Evolutionary conservation across 2,329 filamentous ascomycete species (phyloP), one percentile per base, ranked within the genome.

Genomic region (Cladophialophora bantiana): DNA sequence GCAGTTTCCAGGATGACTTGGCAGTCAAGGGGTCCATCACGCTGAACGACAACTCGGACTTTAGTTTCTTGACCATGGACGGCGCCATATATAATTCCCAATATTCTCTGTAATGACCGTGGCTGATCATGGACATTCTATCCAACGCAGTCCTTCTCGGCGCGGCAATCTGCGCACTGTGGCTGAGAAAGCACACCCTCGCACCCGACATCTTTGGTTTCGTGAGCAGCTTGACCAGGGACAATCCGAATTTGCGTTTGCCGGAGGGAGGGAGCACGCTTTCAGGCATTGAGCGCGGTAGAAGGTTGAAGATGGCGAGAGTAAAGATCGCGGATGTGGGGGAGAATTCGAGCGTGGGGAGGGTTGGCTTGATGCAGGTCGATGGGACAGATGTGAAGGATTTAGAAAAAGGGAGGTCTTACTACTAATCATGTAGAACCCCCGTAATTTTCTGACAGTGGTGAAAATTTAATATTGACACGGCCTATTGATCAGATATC

Each of bases 31-130:
- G 58, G 12, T 59, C 57, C 35, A 52, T 56, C n/a, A 38, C n/a
- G 15, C 48, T 52, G 26, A 45, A 35, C 26, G 26, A 63, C 38
- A 45, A 57, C 50, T 35, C 50, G 50, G 58, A 55, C 42, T 66
- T 61, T 40, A 32, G 20, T 2, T 38, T 34, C 20, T n/a, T 66
- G 10, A 18, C 20, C 26, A 55, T 64, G 31, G 15, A 64, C n/a
- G 65, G 65, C 13, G 65, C 65, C 53, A 42, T 64, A 10, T 67
- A 64, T 34, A 58, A 64, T 36, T 61, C 60, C 18, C 60, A 60
- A 45, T 64, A 67, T 38, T 45, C 36, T 7, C 50, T 67, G 20
- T 67, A 45, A n/a, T 67, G 65, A 61, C 60, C 42, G 13, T 67
- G 65, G 65, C 56, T 67, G 26, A 35, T 50, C 45, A 56, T 67